Conservation (phyloP, 352 stramenopile genomes). For the Globisporangium alternatum region DNA sequence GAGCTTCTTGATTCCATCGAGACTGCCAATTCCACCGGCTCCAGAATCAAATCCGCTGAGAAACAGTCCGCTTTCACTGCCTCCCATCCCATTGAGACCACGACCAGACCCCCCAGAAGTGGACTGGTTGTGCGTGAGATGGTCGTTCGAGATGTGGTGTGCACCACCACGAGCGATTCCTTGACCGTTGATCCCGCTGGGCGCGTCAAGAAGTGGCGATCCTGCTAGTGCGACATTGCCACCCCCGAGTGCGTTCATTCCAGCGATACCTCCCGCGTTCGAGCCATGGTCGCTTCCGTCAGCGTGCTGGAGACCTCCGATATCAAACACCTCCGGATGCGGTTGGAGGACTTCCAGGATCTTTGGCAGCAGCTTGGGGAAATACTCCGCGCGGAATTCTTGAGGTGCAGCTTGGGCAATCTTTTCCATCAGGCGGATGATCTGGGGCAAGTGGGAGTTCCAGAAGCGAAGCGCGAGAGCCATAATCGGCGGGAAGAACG, state of each 20-base stretch:
- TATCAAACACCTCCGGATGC: conserved; percentile 74
- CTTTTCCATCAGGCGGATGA: conserved; percentile 95
- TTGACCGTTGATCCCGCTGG: background rate
- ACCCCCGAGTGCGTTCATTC: conserved; percentile 4
- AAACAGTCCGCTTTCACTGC: conserved; percentile 8
- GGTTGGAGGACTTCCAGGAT: conserved; percentile 83
- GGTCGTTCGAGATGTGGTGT: conserved; percentile 17
- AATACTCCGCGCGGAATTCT: conserved; percentile 83
- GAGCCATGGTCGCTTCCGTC: conserved; percentile 23
- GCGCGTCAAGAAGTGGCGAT: conserved; percentile 3
- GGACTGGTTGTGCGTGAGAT: conserved; percentile 6
- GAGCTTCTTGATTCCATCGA: conserved; percentile 23
- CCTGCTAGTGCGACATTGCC: conserved; percentile 1
- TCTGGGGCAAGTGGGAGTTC: conserved; percentile 93
- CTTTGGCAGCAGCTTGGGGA: conserved; percentile 87
- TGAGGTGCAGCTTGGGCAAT: conserved; percentile 70
- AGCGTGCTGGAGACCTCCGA: conserved; percentile 33
- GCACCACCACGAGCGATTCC: conserved; percentile 4
- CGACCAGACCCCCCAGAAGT: background rate
- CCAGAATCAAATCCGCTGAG: conserved; percentile 27
- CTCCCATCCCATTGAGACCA: conserved; percentile 1
- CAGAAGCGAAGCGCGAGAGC: conserved; percentile 96
- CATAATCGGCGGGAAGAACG: conserved; percentile 97
- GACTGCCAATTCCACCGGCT: conserved; percentile 9
- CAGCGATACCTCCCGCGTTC: conserved; percentile 9